Evolutionary conservation across 2,329 filamentous ascomycete genomes (phyloP).

Genomic region (Fusarium albidum): DNA sequence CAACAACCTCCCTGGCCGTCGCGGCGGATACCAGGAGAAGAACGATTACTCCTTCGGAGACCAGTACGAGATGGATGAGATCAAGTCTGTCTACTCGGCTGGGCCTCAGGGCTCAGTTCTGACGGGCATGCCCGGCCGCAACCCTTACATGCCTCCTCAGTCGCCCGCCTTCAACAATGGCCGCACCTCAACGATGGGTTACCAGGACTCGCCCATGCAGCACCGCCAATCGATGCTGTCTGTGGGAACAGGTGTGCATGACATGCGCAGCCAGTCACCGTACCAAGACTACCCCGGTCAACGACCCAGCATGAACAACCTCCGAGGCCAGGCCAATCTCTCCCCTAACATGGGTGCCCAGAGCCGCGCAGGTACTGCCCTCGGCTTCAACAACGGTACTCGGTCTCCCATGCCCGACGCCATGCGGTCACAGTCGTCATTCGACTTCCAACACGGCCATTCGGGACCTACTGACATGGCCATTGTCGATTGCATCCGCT

Average conservation of each 20-base stretch:
- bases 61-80: conserved; percentile 96
- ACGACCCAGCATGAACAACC: conserved; percentile 70
- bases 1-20: conserved; percentile 91
- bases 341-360: conserved; percentile 53
- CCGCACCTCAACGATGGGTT: conserved; percentile 55
- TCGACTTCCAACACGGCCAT: conserved; percentile 67
- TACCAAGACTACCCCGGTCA: conserved; percentile 63
- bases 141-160: conserved; percentile 82
- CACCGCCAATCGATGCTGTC: conserved; percentile 79
- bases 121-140: conserved; percentile 79
- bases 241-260: conserved; percentile 57
- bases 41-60: conserved; percentile 72
- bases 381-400: conserved; percentile 58
- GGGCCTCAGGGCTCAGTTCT: conserved; percentile 88
- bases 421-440: conserved; percentile 60
- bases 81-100: conserved; percentile 95
- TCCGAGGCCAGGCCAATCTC: conserved; percentile 56
- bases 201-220: conserved; percentile 59
- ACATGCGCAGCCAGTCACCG: conserved; percentile 62
- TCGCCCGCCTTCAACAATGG: conserved; percentile 74
- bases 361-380: conserved; percentile 53
- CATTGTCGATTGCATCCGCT: conserved; percentile 85
- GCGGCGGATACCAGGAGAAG: conserved; percentile 76
- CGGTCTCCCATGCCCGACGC: conserved; percentile 56
- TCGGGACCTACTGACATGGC: conserved; percentile 78